These are phyloP conservation scores for Glycyrrhiza uralensis DNA, from an alignment of 306 rosid species.

Conservation along the genomic window DNA sequence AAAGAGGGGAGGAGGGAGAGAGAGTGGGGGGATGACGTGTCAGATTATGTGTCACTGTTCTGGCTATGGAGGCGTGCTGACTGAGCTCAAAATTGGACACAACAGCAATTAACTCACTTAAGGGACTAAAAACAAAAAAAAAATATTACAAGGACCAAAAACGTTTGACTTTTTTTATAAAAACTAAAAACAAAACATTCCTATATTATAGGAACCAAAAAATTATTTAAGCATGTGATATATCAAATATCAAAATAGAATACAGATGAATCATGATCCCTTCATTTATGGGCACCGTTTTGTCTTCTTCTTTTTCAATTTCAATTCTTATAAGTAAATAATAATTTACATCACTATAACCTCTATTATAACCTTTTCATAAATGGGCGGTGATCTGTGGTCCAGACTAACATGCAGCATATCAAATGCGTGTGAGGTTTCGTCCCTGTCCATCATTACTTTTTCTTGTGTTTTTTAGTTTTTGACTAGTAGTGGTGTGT, in stretches of 20 bases:
- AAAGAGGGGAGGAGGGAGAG: too few species aligned
- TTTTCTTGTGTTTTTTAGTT: background rate
- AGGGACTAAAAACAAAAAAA: too few species aligned
- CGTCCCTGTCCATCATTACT: background rate
- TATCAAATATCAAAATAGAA: background rate
- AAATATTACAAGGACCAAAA: too few species aligned
- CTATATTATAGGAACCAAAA: too few species aligned
- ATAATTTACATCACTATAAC: background rate
- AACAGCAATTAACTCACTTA: too few species aligned
- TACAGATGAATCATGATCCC: background rate
- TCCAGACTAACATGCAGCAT: slow-evolving; percentile 17
- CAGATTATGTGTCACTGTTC: too few species aligned
- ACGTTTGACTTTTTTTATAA: too few species aligned
- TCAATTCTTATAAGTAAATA: background rate
- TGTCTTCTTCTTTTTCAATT: background rate
- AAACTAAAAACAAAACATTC: too few species aligned
- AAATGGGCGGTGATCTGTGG: slow-evolving; percentile 23
- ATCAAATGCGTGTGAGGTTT: background rate
- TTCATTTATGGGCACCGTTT: background rate
- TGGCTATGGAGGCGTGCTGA: too few species aligned
- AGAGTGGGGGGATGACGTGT: too few species aligned
- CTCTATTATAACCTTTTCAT: background rate
- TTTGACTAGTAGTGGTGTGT: slow-evolving; percentile 14
- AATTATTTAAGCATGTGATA: too few species aligned
- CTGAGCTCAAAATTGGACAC: too few species aligned